Conservation (phyloP, 1,284 basidiomycete species). For the Mrakiaceae sp. region DNA sequence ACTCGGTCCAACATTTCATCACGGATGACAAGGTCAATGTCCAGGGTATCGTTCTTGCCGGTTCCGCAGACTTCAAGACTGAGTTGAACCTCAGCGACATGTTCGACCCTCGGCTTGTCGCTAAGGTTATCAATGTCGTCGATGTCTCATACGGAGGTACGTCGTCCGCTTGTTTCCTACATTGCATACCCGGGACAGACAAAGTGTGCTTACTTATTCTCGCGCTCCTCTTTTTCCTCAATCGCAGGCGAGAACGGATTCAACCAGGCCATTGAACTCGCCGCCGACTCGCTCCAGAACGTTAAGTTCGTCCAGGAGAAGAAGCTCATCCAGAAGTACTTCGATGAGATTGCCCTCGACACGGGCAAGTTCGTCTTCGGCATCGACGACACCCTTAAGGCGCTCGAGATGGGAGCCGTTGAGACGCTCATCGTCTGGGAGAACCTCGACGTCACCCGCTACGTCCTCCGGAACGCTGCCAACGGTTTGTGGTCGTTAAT, state of each 20-base stretch:
- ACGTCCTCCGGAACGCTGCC: constrained; percentile 76
- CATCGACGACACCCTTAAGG: constrained; percentile 93
- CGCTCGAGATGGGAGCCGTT: constrained; percentile 88
- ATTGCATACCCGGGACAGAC: not conserved
- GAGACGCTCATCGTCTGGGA: constrained; percentile 99
- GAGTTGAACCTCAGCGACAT: constrained; percentile 93
- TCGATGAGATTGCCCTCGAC: constrained; percentile 98
- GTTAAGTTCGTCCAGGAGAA: constrained; percentile 99
- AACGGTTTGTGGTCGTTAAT: constrained; percentile 47
- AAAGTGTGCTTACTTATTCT: not conserved
- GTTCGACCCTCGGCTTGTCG: constrained; percentile 77
- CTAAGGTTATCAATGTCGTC: constrained; percentile 93
- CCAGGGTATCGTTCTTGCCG: constrained; percentile 90
- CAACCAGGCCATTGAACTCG: constrained; percentile 97
- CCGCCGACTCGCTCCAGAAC: constrained; percentile 88
- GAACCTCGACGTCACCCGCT: constrained; percentile 78
- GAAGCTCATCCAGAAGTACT: constrained; percentile 92
- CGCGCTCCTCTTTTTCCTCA: not conserved
- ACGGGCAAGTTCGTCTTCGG: constrained; percentile 98
- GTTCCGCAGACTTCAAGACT: constrained; percentile 97
- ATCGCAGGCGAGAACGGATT: constrained; percentile 72
- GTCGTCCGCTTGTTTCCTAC: not conserved
- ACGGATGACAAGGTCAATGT: constrained; percentile 98
- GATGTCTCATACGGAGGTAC: constrained; percentile 93
- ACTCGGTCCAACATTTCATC: constrained; percentile 96